Evolutionary conservation across 2,329 filamentous ascomycete genomes (phyloP).

Genomic region (Plenodomus biglobosus): DNA sequence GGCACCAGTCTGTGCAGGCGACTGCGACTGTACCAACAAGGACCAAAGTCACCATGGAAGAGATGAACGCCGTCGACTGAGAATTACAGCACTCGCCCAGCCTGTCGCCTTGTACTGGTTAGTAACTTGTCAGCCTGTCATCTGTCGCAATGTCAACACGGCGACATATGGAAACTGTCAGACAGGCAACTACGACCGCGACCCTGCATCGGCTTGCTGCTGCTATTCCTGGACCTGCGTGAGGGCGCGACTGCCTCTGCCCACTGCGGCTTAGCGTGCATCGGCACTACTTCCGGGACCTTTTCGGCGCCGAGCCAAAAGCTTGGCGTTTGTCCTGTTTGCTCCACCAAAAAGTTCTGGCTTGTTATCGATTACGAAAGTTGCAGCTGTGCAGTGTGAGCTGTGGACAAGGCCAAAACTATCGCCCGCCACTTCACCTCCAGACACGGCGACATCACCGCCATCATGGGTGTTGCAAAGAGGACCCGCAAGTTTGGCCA

Average conservation of each 20-base stretch:
- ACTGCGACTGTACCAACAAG: no score
- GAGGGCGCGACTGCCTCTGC: no score
- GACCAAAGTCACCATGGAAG: no score
- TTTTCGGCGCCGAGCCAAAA: conserved; percentile 14
- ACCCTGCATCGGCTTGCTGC: conserved; percentile 3
- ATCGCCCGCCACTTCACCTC: background rate
- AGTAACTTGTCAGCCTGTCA: no score
- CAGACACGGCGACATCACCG: conserved; percentile 10
- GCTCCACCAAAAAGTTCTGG: conserved; percentile 20
- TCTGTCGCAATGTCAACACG: background rate
- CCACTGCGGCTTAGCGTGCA: background rate
- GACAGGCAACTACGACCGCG: no score
- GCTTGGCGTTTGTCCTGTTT: conserved; percentile 14
- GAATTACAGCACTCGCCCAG: no score
- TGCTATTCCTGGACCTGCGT: conserved; percentile 7
- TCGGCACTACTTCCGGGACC: background rate
- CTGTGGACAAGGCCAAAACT: no score
- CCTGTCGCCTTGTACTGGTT: no score
- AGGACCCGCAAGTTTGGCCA: conserved; percentile 86
- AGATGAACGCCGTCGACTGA: no score
- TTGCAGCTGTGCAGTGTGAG: background rate
- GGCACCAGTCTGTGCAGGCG: no score
- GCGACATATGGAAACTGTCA: background rate
- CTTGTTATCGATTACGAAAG: background rate
- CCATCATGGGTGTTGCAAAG: conserved; percentile 80